A percentile compares a stretch with the other conserved stretches of the same genome.
Conservation (phyloP, 2,329 filamentous ascomycete species). For the Cladophialophora psammophila region DNA sequence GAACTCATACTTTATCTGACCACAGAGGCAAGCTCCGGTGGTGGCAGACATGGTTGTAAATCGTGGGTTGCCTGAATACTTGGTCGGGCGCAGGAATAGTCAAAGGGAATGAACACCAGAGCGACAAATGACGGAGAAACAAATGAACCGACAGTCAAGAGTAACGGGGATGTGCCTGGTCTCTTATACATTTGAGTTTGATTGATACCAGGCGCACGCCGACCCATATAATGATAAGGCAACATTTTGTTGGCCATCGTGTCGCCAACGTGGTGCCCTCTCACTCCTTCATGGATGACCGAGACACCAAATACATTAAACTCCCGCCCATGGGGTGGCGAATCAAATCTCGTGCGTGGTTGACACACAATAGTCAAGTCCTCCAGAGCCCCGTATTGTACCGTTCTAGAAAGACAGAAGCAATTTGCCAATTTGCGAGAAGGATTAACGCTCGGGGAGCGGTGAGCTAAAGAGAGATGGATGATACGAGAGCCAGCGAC, state of each 20-base stretch:
- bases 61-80: background rate
- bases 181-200: background rate
- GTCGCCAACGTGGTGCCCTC: background rate
- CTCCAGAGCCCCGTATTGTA: background rate
- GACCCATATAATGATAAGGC: background rate
- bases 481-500: background rate
- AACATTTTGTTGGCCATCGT: background rate
- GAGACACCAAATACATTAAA: background rate
- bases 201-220: background rate
- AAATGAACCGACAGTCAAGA: background rate
- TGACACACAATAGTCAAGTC: background rate
- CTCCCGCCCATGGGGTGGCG: background rate
- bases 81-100: background rate
- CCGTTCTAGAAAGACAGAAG: background rate
- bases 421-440: slow-evolving; percentile 7
- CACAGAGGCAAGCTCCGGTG: slow-evolving; percentile 47
- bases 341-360: background rate
- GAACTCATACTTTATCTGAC: slow-evolving; percentile 43
- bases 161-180: background rate
- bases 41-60: slow-evolving; percentile 30
- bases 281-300: background rate
- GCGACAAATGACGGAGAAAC: slow-evolving; percentile 5
- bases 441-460: background rate
- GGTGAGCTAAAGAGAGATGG: slow-evolving; percentile 2
- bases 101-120: background rate